Evolutionary conservation across 495 filamentous ascomycete genomes (phyloP).

Genomic region (Ramalina intermedia): DNA sequence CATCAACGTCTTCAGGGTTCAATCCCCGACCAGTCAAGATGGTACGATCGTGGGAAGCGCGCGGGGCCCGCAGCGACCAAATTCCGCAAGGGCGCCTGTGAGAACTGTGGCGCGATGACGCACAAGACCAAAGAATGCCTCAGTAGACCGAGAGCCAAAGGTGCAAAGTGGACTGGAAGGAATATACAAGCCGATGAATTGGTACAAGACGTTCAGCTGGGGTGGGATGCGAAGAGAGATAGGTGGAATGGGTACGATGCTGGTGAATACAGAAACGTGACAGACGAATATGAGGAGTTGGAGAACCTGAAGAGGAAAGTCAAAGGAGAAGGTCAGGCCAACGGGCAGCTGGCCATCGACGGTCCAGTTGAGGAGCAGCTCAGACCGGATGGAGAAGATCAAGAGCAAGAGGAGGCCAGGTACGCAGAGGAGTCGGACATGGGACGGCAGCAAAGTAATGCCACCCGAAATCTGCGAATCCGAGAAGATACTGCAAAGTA

Average conservation of each 20-base stretch:
- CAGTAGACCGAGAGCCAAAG: constrained; percentile 74
- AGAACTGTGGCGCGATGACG: constrained; percentile 94
- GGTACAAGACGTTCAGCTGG: constrained; percentile 69
- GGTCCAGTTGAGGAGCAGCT: constrained; percentile 16
- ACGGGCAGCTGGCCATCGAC: constrained; percentile 8
- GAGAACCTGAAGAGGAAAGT: constrained; percentile 61
- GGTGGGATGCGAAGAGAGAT: constrained; percentile 98
- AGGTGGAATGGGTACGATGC: constrained; percentile 95
- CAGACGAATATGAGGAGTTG: constrained; percentile 76
- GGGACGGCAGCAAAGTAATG: constrained; percentile 75
- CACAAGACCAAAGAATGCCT: constrained; percentile 93
- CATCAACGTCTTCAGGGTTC: constrained; percentile 81
- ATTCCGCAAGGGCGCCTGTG: constrained; percentile 92
- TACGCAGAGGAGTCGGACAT: constrained; percentile 97
- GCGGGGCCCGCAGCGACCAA: constrained; percentile 77
- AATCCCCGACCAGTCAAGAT: constrained; percentile 52
- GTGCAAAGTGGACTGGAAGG: constrained; percentile 82
- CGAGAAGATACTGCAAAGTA: constrained; percentile 99
- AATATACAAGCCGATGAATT: constrained; percentile 88
- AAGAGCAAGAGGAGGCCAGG: constrained; percentile 46
- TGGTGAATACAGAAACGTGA: constrained; percentile 66
- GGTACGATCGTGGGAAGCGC: constrained; percentile 80
- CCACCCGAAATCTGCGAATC: constrained; percentile 80
- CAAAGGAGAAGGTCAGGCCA: constrained; percentile 15
- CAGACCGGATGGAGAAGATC: constrained; percentile 8